Base-by-base conservation (phyloP, 148 eudicot species). In the Polygonum aviculare region DNA sequence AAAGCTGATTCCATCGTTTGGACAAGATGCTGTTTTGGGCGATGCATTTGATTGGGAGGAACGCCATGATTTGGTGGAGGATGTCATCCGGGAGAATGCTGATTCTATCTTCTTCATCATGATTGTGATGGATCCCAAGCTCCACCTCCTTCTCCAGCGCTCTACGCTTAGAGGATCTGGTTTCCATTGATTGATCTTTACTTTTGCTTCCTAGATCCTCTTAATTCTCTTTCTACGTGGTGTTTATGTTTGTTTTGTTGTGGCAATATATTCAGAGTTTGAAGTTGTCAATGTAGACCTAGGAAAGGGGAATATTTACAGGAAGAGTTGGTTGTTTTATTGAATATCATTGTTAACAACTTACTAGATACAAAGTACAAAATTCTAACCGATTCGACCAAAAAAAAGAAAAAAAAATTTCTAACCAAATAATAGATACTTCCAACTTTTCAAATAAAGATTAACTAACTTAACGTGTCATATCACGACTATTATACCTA, bases 41-140 rank as follows among this genome's bases (percentile, higher is more conserved):
- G 9, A 84, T 78, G 41, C 73, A 47, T 82, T 78, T 86, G 80
- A 85, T 80, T 8, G 94, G 94, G 5, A 90, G 77, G 12, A 81
- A 85, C 12, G 44, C 76, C 7, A 90, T 80, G 47, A 90, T 82
- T 18, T 78, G 84, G 59, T 90, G 90, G 12, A 90, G 79, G 59
- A 88, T 57, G 16, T 79, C 86, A 72, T 88, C 85, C 1, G 94
- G 90, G 19, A 90, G 91, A 55, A 88, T 86, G n/a, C 88, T 86
- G 60, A 90, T 81, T 7, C 85, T 79, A 45, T 88, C 91, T 44
- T 77, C 75, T 2, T 12, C 6, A 5, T 2, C 72, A n/a, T n/a
- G n/a, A n/a, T n/a, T n/a, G n/a, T 40, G 44, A 40, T 0, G 5
- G 31, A 16, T 9, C 31, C 31, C 31, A 26, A 26, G 31, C 31